Percentiles rank a stretch among this genome's conserved stretches.
Conservation (phyloP, 2,329 filamentous ascomycete genomes). For the Hymenoscyphus repandus region DNA sequence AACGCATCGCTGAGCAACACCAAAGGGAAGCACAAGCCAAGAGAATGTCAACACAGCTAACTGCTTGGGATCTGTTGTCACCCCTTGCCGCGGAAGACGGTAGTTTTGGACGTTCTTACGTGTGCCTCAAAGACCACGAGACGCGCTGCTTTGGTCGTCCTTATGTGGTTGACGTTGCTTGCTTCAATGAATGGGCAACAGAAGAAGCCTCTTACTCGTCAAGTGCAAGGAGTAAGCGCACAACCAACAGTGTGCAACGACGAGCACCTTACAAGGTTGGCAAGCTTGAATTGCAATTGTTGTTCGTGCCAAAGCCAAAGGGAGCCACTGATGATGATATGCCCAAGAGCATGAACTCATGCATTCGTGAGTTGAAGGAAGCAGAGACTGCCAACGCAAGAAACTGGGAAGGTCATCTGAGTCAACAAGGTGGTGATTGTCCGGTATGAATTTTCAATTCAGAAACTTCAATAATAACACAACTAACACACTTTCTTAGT, state of each 20-base stretch:
- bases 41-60: slow-evolving; percentile 58
- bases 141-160: slow-evolving; percentile 81
- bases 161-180: slow-evolving; percentile 81
- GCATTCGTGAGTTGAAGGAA: slow-evolving; percentile 86
- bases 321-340: slow-evolving; percentile 87
- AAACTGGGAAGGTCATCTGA: slow-evolving; percentile 82
- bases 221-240: slow-evolving; percentile 92
- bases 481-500: slow-evolving; percentile 54
- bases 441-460: slow-evolving; percentile 59
- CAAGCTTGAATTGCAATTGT: slow-evolving; percentile 86
- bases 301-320: slow-evolving; percentile 92
- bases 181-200: slow-evolving; percentile 98
- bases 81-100: slow-evolving; percentile 85
- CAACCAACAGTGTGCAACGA: slow-evolving; percentile 63
- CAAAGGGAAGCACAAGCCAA: slow-evolving; percentile 61
- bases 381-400: slow-evolving; percentile 75
- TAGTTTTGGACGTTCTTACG: slow-evolving; percentile 89
- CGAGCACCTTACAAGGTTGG: slow-evolving; percentile 95
- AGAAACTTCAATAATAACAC: background rate
- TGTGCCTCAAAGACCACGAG: slow-evolving; percentile 92
- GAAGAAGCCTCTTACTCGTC: slow-evolving; percentile 74
- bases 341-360: slow-evolving; percentile 99
- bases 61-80: slow-evolving; percentile 80
- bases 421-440: slow-evolving; percentile 96
- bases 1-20: slow-evolving; percentile 58